Base-by-base conservation (phyloP, 257 asterid genomes). In the Rauvolfia tetraphylla region DNA sequence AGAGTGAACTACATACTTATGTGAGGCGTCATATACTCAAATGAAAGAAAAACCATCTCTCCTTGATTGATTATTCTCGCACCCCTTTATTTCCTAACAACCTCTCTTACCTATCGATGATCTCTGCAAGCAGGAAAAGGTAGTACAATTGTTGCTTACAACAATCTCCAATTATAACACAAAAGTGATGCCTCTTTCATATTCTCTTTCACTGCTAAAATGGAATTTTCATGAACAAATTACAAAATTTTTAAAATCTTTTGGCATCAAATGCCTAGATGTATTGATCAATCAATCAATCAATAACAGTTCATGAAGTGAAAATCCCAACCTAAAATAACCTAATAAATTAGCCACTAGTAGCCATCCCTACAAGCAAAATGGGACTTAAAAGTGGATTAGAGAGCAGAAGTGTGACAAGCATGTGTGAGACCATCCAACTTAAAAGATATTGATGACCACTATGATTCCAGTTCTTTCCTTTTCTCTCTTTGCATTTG, bases 381-480 rank as follows among this genome's bases (percentile, higher is more conserved):
- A 42, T 69, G 14, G 56, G 61, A 48, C 27, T 11, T 20, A 41
- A 20, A 57, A 23, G 68, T 38, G 49, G 67, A 2, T 27, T 73
- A 57, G 71, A 36, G 29, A 22, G 51, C 10, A 46, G 39, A 59
- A 59, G 62, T 25, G 11, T 38, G 78, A 18, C 12, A 29, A 11
- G 62, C 59, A 61, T 59, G 71, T 59, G 71, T 59, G 29, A 54
- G 70, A 61, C 61, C 36, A 33, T 59, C 56, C 72, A 75, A 75
- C 61, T 75, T 61, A 68, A 46, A 75, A 62, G 71, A 15, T 72
- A 61, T 75, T 42, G 39, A 72, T 72, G 76, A 31, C 63, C 33
- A 33, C 39, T 34, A 66, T 66, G 17, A 31, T 33, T 41, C 57
- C 34, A 33, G 61, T 29, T 34, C 10, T 58, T 61, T 41, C 56